A percentile compares a stretch with the other conserved stretches of the same genome.
Evolutionary conservation across 176 grass and related monocot species (phyloP).

Genomic region (Paspalum notatum): DNA sequence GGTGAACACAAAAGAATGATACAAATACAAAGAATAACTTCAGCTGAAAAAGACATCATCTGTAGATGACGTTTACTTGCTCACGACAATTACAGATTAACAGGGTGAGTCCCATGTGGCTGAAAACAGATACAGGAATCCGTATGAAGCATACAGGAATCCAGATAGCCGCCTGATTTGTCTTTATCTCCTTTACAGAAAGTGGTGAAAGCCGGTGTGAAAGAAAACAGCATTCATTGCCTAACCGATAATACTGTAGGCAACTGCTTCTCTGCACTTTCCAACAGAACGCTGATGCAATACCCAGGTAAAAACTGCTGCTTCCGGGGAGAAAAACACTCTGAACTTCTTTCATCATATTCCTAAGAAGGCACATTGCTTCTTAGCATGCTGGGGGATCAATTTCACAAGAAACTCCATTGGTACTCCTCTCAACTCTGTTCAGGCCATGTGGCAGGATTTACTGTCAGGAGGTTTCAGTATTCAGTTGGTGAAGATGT

Average conservation of each 20-base stretch:
- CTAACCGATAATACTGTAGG: constrained; percentile 34
- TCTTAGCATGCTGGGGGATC: constrained; percentile 77
- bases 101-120: not conserved
- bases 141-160: not conserved
- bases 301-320: not conserved
- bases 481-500: constrained; percentile 12
- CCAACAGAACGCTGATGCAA: not conserved
- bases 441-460: constrained; percentile 36
- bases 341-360: constrained; percentile 20
- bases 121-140: constrained; percentile 9
- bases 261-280: constrained; percentile 18
- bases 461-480: not conserved
- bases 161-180: not conserved
- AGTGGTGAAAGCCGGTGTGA: not conserved
- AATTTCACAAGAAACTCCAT: constrained; percentile 66
- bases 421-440: constrained; percentile 75
- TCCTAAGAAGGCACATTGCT: constrained; percentile 47
- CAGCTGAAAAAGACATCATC: not conserved
- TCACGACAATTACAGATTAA: not conserved
- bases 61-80: not conserved
- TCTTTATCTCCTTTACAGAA: constrained; percentile 39
- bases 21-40: constrained; percentile 34
- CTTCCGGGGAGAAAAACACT: not conserved
- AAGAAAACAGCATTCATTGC: constrained; percentile 10
- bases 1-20: constrained; percentile 11